Conservation (phyloP, 2,329 filamentous ascomycete species). For the Botryotinia narcissicola region DNA sequence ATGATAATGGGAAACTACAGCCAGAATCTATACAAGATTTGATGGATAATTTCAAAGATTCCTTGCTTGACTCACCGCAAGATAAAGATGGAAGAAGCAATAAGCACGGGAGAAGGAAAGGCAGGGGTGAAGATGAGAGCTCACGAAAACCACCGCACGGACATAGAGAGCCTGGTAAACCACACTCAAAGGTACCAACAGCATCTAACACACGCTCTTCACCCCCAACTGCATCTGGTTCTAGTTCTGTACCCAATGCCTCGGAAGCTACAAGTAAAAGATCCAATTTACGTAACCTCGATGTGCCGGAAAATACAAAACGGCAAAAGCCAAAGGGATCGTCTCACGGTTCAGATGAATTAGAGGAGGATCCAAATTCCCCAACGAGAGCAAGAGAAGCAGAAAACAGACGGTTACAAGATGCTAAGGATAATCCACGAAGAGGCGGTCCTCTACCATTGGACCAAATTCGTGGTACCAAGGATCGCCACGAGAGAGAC, state of each 20-base stretch:
- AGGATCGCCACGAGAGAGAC: neutral
- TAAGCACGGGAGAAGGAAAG: neutral
- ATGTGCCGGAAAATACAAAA: neutral
- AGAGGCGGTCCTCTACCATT: neutral
- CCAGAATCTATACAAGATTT: neutral
- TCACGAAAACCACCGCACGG: neutral
- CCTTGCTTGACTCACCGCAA: neutral
- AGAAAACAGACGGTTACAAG: neutral
- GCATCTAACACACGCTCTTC: neutral
- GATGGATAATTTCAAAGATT: constrained; percentile 6
- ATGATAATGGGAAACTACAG: neutral
- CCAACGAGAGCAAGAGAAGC: neutral
- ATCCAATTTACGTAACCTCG: neutral
- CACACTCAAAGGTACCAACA: neutral
- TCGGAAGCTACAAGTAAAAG: neutral
- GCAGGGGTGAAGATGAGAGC: neutral
- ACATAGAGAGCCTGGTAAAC: neutral
- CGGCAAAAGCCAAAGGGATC: neutral
- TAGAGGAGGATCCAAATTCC: neutral
- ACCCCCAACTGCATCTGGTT: neutral
- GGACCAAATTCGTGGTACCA: neutral
- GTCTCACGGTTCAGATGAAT: neutral
- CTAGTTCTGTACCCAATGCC: neutral
- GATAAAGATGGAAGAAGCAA: neutral
- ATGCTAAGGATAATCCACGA: neutral